Evolutionary conservation across 768 basidiomycete genomes (phyloP).

Genomic region (Lentinula guzmanii): DNA sequence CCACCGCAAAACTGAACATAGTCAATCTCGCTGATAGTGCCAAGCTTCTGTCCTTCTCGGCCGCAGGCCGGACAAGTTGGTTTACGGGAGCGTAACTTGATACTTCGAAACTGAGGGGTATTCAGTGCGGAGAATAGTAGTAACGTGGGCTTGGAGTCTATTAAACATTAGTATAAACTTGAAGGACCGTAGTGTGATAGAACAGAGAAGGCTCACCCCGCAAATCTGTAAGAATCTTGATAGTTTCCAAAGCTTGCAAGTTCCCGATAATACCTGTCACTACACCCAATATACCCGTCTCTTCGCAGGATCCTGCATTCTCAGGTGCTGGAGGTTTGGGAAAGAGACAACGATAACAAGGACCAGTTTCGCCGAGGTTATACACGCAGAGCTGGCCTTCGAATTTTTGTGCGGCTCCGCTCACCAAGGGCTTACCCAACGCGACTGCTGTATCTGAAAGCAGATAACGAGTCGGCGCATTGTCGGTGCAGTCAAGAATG

Average conservation of each 20-base stretch:
- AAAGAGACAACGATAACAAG: constrained; percentile 94
- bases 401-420: constrained; percentile 85
- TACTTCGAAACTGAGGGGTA: constrained; percentile 66
- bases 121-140: constrained; percentile 72
- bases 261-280: constrained; percentile 89
- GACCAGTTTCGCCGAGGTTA: constrained; percentile 62
- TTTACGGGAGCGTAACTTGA: constrained; percentile 74
- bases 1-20: constrained; percentile 90
- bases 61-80: constrained; percentile 76
- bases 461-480: constrained; percentile 86
- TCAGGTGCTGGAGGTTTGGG: constrained; percentile 69
- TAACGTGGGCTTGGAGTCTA: constrained; percentile 59
- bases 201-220: constrained; percentile 39
- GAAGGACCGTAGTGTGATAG: neutral
- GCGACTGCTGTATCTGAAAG: constrained; percentile 80
- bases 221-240: constrained; percentile 69
- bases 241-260: constrained; percentile 83
- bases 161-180: neutral
- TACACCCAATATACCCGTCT: constrained; percentile 81
- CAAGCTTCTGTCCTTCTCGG: constrained; percentile 31
- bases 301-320: constrained; percentile 73
- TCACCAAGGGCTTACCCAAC: constrained; percentile 78
- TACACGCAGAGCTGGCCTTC: constrained; percentile 80
- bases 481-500: constrained; percentile 93
- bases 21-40: constrained; percentile 52